Percentiles rank a stretch among this genome's conserved stretches.
phyloP scores from a whole-genome alignment of 148 eudicot genomes.

The Simmondsia chinensis region DNA sequence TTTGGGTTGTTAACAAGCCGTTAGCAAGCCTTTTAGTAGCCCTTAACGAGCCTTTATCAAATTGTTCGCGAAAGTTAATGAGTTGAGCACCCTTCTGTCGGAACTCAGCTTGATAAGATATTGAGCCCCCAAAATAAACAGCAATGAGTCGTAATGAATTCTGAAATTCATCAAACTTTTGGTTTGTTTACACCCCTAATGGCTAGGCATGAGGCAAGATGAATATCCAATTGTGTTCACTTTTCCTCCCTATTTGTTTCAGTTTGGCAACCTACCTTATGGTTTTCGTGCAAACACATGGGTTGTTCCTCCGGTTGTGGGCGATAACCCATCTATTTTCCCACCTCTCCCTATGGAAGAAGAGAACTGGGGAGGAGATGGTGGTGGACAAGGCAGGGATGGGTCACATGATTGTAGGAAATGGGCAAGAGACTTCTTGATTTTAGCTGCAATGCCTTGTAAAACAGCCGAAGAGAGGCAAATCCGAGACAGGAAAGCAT shows the following conservation, averaged over 20 bases:
- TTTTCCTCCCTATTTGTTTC: conserved; percentile 22
- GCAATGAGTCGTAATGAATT: too few relatives aligned
- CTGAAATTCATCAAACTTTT: too few relatives aligned
- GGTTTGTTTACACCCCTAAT: too few relatives aligned
- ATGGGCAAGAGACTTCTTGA: conserved; percentile 76
- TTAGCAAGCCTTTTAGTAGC: too few relatives aligned
- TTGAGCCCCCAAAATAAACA: too few relatives aligned
- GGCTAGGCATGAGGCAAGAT: not conserved
- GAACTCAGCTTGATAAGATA: too few relatives aligned
- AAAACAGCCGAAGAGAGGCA: conserved; percentile 85
- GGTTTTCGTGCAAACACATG: conserved; percentile 94
- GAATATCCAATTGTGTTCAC: not conserved
- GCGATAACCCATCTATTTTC: conserved; percentile 56
- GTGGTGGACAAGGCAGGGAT: conserved; percentile 85
- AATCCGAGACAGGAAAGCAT: conserved; percentile 80
- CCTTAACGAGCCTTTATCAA: too few relatives aligned
- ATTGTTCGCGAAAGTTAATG: too few relatives aligned
- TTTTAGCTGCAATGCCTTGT: conserved; percentile 89
- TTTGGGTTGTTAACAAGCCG: too few relatives aligned
- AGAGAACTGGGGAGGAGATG: conserved; percentile 90
- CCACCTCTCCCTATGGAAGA: conserved; percentile 86
- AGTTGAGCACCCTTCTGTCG: too few relatives aligned
- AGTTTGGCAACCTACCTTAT: conserved; percentile 96
- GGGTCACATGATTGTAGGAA: conserved; percentile 44
- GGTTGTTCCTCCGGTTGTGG: conserved; percentile 76